Evolutionary conservation across 129 eudicot species (phyloP).

Genomic region (Flaveria linearis): DNA sequence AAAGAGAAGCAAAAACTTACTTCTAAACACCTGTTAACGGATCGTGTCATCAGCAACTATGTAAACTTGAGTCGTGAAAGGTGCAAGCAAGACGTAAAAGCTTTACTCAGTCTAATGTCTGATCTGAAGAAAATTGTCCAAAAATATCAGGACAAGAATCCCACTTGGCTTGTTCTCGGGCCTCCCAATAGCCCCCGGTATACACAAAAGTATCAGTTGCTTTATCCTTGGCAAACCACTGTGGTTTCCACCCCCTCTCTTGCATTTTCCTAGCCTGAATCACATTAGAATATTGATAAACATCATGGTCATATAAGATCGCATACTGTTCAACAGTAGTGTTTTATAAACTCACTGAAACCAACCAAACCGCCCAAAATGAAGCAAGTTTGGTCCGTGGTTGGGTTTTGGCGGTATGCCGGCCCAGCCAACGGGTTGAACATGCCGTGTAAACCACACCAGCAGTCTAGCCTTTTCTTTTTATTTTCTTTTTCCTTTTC

Average conservation of each 20-base stretch:
- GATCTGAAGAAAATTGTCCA: conserved; percentile 72
- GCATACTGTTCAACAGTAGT: not conserved
- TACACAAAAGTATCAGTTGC: conserved; percentile 63
- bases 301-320: not conserved
- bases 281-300: not conserved
- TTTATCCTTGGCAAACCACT: conserved; percentile 86
- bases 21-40: conserved; percentile 26
- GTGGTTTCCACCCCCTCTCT: conserved; percentile 94
- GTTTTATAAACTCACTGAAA: not conserved
- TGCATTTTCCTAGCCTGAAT: conserved; percentile 96
- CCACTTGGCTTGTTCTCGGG: conserved; percentile 79
- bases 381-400: not conserved
- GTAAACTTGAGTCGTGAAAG: conserved; percentile 25
- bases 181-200: conserved; percentile 97
- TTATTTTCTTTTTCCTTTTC: not conserved
- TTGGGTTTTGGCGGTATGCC: not conserved
- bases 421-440: not conserved
- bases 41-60: conserved; percentile 21
- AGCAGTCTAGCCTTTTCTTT: not conserved
- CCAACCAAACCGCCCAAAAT: not conserved
- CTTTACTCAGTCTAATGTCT: conserved; percentile 49
- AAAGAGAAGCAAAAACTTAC: conserved; percentile 2
- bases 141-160: conserved; percentile 88
- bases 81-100: conserved; percentile 6
- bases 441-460: not conserved